Percentiles rank a stretch among this genome's conserved stretches.
These are phyloP conservation scores for Suillus paluster DNA, from an alignment of 768 basidiomycete genomes.

Conservation along the genomic window DNA sequence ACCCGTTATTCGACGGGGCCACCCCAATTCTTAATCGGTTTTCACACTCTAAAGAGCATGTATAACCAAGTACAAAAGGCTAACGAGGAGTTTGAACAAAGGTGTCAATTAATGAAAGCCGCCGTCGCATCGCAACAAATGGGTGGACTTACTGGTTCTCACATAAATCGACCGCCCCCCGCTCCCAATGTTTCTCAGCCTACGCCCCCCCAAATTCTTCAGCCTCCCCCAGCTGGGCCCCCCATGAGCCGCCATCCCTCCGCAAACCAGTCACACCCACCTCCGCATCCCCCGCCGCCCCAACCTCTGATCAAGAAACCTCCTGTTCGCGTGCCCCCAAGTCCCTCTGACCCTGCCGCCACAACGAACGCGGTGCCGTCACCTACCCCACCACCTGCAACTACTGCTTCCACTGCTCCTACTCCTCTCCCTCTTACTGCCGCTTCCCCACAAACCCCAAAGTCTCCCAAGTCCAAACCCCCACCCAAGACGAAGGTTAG, in stretches of 20 bases:
- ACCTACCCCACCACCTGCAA: conserved; percentile 54
- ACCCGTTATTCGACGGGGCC: conserved; percentile 23
- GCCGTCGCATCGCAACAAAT: conserved; percentile 7
- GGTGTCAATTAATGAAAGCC: conserved; percentile 30
- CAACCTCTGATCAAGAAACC: conserved; percentile 23
- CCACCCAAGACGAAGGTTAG: conserved; percentile 48
- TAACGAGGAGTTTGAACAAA: conserved; percentile 43
- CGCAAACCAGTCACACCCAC: conserved; percentile 25
- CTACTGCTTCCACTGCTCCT: conserved; percentile 51
- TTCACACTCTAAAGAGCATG: conserved; percentile 50
- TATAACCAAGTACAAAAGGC: conserved; percentile 45
- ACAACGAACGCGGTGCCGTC: conserved; percentile 19
- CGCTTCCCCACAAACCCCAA: conserved; percentile 68
- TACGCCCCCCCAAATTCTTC: conserved; percentile 23
- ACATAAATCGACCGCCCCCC: conserved; percentile 8
- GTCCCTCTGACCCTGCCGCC: conserved; percentile 24
- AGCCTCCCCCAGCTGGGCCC: conserved; percentile 24
- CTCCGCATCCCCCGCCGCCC: conserved; percentile 12
- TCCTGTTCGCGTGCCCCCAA: conserved; percentile 23
- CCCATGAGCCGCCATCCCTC: conserved; percentile 35
- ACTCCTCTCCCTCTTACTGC: conserved; percentile 45
- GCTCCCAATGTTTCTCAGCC: conserved; percentile 19
- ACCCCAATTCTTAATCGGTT: conserved; percentile 37
- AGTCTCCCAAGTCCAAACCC: conserved; percentile 68
- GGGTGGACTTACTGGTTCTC: neutral